Percentiles rank a stretch among this genome's conserved stretches.
Conservation (phyloP, 2,329 filamentous ascomycete genomes). For the Scorias spongiosa region DNA sequence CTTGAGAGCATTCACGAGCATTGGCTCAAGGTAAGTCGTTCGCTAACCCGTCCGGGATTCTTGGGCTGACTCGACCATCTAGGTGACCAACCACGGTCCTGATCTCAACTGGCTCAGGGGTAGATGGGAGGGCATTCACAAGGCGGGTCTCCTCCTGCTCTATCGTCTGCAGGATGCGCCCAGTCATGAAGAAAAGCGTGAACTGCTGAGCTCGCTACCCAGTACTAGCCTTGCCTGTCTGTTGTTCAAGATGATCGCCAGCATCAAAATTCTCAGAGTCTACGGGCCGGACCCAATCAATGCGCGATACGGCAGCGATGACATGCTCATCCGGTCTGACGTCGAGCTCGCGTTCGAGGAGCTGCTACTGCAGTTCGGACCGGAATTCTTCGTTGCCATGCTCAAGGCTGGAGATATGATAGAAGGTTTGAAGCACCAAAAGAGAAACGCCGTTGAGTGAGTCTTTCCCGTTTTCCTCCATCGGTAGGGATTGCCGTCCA, state of each 20-base stretch:
- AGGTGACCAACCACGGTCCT: conserved; percentile 11
- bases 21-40: conserved; percentile 8
- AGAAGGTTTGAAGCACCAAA: not conserved
- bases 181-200: conserved; percentile 4
- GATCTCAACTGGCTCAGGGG: conserved; percentile 18
- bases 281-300: conserved; percentile 17
- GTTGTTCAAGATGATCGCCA: conserved; percentile 17
- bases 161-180: conserved; percentile 16
- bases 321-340: conserved; percentile 13
- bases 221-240: conserved; percentile 18
- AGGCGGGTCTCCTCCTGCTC: conserved; percentile 17
- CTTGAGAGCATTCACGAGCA: conserved; percentile 12
- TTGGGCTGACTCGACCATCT: not conserved
- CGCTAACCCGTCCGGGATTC: not conserved
- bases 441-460: conserved; percentile 9
- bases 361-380: conserved; percentile 16
- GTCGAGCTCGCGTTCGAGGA: conserved; percentile 20
- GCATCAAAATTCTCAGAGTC: conserved; percentile 17
- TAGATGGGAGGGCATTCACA: conserved; percentile 17
- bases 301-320: conserved; percentile 3
- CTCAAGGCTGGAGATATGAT: conserved; percentile 6
- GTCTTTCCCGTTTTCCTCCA: conserved; percentile 1
- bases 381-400: conserved; percentile 15
- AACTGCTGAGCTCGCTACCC: conserved; percentile 14
- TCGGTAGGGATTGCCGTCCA: not conserved